Evolutionary conservation across 768 basidiomycete species (phyloP).

Genomic region (Tylopilus cervinicoccineus): DNA sequence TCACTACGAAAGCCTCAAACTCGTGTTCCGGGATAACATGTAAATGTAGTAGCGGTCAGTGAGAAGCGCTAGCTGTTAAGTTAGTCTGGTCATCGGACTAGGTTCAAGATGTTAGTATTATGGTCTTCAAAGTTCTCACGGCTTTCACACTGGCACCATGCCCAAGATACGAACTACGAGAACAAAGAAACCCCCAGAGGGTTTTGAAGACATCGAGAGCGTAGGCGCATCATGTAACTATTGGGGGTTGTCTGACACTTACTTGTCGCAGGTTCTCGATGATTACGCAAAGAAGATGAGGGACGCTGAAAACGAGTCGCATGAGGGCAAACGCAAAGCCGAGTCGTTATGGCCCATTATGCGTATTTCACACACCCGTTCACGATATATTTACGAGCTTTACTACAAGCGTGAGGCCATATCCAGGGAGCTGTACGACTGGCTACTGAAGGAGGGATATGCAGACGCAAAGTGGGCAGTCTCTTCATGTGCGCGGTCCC

Average conservation of each 20-base stretch:
- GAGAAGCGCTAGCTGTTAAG: no score
- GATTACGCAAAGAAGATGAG: conserved; percentile 99
- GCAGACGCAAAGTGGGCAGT: conserved; percentile 87
- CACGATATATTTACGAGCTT: conserved; percentile 95
- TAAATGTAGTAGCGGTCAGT: no score
- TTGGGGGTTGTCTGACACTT: neutral
- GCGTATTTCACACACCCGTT: conserved; percentile 95
- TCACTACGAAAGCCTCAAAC: no score
- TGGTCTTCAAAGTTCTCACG: conserved; percentile 16
- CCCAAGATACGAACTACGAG: conserved; percentile 91
- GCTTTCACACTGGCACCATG: conserved; percentile 44
- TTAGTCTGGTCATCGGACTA: no score
- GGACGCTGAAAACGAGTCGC: conserved; percentile 97
- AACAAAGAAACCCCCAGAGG: conserved; percentile 93
- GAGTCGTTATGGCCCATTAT: conserved; percentile 97
- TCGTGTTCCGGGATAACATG: no score
- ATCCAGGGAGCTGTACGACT: conserved; percentile 90
- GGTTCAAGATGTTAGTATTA: no score
- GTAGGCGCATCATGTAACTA: conserved; percentile 38
- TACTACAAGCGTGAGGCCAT: conserved; percentile 99
- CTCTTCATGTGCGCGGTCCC: neutral
- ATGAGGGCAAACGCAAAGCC: conserved; percentile 95
- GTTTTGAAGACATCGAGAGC: conserved; percentile 88
- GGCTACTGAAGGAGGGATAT: conserved; percentile 96
- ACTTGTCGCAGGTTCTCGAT: conserved; percentile 71